A percentile compares a stretch with the other conserved stretches of the same genome.
phyloP scores from a whole-genome alignment of 805 yeast genomes.

The Candida ovalis region DNA sequence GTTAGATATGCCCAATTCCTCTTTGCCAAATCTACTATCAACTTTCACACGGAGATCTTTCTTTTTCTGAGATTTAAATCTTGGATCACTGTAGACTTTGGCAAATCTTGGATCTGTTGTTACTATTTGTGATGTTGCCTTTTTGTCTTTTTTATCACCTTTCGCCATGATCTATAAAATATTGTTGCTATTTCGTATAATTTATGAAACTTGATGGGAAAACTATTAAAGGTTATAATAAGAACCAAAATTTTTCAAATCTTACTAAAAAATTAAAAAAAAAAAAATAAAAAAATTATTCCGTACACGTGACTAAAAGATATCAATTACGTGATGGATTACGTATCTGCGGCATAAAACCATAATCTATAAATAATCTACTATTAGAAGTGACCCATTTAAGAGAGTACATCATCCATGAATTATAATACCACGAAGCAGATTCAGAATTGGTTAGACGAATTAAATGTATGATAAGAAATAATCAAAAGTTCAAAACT shows the following conservation, averaged over 20 bases:
- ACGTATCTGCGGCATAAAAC: no score
- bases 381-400: no score
- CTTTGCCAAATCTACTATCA: slow-evolving; percentile 78
- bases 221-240: no score
- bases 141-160: slow-evolving; percentile 5
- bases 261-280: no score
- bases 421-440: no score
- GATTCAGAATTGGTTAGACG: no score
- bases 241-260: not conserved
- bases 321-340: no score
- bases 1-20: slow-evolving; percentile 58
- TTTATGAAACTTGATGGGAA: no score
- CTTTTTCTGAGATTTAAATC: slow-evolving; percentile 72
- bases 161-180: not conserved
- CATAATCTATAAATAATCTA: no score
- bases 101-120: slow-evolving; percentile 74
- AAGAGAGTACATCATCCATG: no score
- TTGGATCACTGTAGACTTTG: slow-evolving; percentile 78
- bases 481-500: no score
- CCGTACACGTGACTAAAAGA: not conserved
- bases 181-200: not conserved
- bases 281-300: not conserved
- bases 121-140: slow-evolving; percentile 23
- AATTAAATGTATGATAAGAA: no score
- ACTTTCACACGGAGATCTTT: slow-evolving; percentile 70